These are phyloP conservation scores for Sindora glabra DNA, from an alignment of 306 rosid species.

Conservation along the genomic window DNA sequence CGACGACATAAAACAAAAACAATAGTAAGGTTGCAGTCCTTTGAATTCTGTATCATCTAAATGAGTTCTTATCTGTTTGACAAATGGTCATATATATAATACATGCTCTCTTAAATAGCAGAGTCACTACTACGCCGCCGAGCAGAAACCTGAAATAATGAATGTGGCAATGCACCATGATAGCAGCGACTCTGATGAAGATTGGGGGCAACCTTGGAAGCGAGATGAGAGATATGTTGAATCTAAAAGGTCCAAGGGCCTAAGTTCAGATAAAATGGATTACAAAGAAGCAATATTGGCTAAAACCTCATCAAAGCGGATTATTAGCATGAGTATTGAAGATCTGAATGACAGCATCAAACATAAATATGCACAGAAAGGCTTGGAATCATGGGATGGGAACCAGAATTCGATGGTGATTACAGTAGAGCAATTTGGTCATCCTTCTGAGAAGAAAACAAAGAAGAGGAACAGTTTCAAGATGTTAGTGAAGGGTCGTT, in stretches of 20 bases:
- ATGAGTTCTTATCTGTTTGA: background rate
- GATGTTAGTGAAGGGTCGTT: background rate
- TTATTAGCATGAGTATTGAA: background rate
- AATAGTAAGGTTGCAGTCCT: background rate
- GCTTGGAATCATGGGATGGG: background rate
- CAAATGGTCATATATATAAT: too few relatives aligned
- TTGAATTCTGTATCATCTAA: background rate
- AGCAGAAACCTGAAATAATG: too few relatives aligned
- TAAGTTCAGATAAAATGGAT: too few relatives aligned
- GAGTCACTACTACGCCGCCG: too few relatives aligned
- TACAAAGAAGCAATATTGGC: background rate
- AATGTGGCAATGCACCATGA: too few relatives aligned
- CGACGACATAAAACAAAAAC: background rate
- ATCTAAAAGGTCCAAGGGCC: background rate
- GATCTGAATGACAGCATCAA: background rate
- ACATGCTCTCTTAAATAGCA: too few relatives aligned
- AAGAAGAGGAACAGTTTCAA: background rate
- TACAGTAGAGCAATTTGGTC: background rate
- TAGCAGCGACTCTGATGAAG: too few relatives aligned
- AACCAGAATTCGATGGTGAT: too few relatives aligned
- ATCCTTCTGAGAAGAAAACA: background rate
- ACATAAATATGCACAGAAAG: background rate
- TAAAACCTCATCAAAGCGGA: background rate
- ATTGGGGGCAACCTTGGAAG: too few relatives aligned
- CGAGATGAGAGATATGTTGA: background rate